These are phyloP conservation scores for Mytilinidion resinicola DNA, from an alignment of 495 filamentous ascomycete species.

Conservation along the genomic window DNA sequence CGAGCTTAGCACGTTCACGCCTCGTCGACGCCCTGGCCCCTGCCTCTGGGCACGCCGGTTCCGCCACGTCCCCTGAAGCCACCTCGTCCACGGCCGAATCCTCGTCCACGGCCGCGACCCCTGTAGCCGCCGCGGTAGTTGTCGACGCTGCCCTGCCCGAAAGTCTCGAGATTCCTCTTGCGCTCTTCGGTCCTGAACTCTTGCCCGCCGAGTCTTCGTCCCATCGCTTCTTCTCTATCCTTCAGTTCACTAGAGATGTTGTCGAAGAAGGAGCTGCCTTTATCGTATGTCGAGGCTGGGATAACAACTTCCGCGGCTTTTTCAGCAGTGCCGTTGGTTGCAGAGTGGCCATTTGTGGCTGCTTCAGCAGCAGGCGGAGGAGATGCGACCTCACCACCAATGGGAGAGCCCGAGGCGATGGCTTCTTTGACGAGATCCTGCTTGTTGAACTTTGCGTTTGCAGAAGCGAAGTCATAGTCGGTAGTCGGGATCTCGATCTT, in stretches of 20 bases:
- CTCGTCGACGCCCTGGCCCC: constrained; percentile 1
- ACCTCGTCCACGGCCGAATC: constrained; percentile 53
- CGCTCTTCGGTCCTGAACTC: constrained; percentile 91
- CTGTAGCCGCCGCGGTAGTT: constrained; percentile 66
- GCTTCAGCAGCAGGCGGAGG: constrained; percentile 1
- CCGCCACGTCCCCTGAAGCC: constrained; percentile 39
- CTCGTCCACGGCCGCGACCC: constrained; percentile 41
- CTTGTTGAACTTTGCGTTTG: constrained; percentile 98
- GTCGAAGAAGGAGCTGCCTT: constrained; percentile 83
- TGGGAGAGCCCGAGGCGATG: constrained; percentile 66
- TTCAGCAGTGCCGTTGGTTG: constrained; percentile 20
- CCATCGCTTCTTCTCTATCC: constrained; percentile 70
- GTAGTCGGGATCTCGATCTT: constrained; percentile 82
- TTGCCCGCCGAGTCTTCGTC: constrained; percentile 62
- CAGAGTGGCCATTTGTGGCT: constrained; percentile 15
- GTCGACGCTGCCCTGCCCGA: constrained; percentile 96
- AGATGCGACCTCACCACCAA: constrained; percentile 39
- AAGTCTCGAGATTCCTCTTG: constrained; percentile 94
- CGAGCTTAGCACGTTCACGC: no score
- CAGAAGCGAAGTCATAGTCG: constrained; percentile 87
- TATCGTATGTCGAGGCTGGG: constrained; percentile 65
- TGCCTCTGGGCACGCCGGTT: constrained; percentile 3
- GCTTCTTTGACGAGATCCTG: constrained; percentile 89
- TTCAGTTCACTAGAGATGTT: constrained; percentile 92
- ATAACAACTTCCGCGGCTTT: constrained; percentile 40